Base-by-base conservation (phyloP, 2,329 filamentous ascomycete species). In the Calonectria naviculata region DNA sequence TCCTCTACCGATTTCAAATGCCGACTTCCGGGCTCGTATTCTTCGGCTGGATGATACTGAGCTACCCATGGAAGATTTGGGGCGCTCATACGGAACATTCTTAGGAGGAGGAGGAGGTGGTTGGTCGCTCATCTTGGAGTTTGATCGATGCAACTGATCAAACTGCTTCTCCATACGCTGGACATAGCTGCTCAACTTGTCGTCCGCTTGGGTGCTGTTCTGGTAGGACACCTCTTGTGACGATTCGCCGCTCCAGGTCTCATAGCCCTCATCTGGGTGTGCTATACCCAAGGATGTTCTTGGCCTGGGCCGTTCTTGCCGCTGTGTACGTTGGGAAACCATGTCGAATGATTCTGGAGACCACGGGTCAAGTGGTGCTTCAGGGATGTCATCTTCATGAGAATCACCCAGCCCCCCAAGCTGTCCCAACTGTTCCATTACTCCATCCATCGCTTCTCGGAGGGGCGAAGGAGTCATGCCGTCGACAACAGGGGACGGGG, bases 361-460 rank as follows among this genome's bases (percentile, higher is more conserved):
- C 97, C 97, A 99, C 5, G 95, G 92, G 78, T 95, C 91, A 10
- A 91, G 83, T 0, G 89, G 85, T 0, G 88, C 85, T 47, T 90
- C 87, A 1, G 90, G 88, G 31, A 89, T 88, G 38, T 89, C 88
- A 78, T 73, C 86, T 26, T 88, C 84, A 67, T 88, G 88, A 47
- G 89, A 86, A 76, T 92, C 87, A 21, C 93, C 78, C 0, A 81
- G 67, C 8, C 79, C 79, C 26, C 80, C 82, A 87, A 99, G 94
- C 71, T 95, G 95, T 80, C 97, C 93, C 49, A 99, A 84, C 67
- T 97, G 97, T 75, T 97, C 95, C 91, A 98, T 98, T 5, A 99
- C 95, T 82, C 97, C 96, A 80, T 98, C 96, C 95, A 99, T 99
- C 1, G 97, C 97, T 81, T 95, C 95, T 70, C 97, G 90, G 4